phyloP scores from a whole-genome alignment of 805 yeast species.

The Vanderwaltozyma tropicalis region DNA sequence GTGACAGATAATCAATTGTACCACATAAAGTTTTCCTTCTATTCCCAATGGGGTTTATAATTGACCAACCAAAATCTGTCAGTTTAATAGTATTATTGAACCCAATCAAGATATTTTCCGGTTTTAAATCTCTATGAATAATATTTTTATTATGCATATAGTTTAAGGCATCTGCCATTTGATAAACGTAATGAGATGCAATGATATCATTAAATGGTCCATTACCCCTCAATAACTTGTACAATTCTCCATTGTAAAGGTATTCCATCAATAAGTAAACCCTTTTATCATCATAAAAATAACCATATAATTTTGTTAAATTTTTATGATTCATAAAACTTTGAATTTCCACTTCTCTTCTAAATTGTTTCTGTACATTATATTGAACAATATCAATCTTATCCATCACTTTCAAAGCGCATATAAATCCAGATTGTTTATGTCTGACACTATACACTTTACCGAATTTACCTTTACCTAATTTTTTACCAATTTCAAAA shows the following conservation, averaged over 20 bases:
- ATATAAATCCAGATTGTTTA: conserved; percentile 60
- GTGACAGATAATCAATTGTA: conserved; percentile 87
- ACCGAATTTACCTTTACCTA: conserved; percentile 93
- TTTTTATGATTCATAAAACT: conserved; percentile 67
- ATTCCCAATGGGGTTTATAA: conserved; percentile 44
- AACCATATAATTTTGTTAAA: conserved; percentile 71
- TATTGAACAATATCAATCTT: conserved; percentile 66
- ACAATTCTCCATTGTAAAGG: conserved; percentile 78
- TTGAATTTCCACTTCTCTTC: conserved; percentile 89
- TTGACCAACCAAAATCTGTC: conserved; percentile 96
- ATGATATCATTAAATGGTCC: conserved; percentile 61
- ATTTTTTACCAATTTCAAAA: conserved; percentile 76
- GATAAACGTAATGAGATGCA: conserved; percentile 73
- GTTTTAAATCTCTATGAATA: conserved; percentile 88
- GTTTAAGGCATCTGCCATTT: conserved; percentile 68
- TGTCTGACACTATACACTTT: conserved; percentile 84
- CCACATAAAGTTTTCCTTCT: conserved; percentile 84
- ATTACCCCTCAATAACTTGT: conserved; percentile 49
- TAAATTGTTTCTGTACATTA: conserved; percentile 74
- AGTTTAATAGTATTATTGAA: conserved; percentile 68
- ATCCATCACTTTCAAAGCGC: conserved; percentile 88
- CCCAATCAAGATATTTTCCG: conserved; percentile 79
- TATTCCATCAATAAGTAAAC: conserved; percentile 82
- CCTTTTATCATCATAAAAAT: conserved; percentile 69
- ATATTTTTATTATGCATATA: conserved; percentile 73